Conservation (phyloP, 805 yeast species). For the Limtongia smithiae region DNA sequence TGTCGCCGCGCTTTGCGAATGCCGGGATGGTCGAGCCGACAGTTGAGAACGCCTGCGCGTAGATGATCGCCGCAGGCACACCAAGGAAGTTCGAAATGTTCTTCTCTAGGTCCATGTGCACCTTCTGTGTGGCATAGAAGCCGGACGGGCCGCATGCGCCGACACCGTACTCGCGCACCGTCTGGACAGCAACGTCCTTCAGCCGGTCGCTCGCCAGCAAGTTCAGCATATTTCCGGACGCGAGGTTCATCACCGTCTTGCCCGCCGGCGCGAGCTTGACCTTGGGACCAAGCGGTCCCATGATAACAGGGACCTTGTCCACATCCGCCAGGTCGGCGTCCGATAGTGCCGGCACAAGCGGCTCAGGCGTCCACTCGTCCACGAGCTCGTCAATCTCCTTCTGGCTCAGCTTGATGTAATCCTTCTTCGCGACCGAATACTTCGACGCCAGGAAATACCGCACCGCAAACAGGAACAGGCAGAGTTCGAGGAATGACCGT, state of each 20-base stretch:
- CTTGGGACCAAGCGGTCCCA: slow-evolving; percentile 40
- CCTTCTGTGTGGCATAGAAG: slow-evolving; percentile 84
- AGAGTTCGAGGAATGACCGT: slow-evolving; percentile 76
- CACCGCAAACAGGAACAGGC: slow-evolving; percentile 74
- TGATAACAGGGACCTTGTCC: slow-evolving; percentile 58
- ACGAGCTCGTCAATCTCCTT: slow-evolving; percentile 76
- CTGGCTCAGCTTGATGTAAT: slow-evolving; percentile 50
- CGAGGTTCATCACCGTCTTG: slow-evolving; percentile 26
- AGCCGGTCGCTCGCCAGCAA: slow-evolving; percentile 51
- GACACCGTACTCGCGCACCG: slow-evolving; percentile 74
- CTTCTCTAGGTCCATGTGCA: slow-evolving; percentile 74
- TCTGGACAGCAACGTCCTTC: slow-evolving; percentile 50
- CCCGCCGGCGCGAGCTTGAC: slow-evolving; percentile 22
- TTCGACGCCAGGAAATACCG: slow-evolving; percentile 76
- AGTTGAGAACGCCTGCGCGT: slow-evolving; percentile 90
- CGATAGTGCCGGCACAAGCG: slow-evolving; percentile 55
- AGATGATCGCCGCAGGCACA: slow-evolving; percentile 72
- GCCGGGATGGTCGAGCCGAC: slow-evolving; percentile 88
- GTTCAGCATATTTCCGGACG: slow-evolving; percentile 64
- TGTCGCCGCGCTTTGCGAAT: slow-evolving; percentile 91
- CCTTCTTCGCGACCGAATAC: slow-evolving; percentile 70
- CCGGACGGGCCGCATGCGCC: slow-evolving; percentile 99
- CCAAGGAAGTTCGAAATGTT: slow-evolving; percentile 72
- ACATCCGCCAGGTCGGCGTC: slow-evolving; percentile 59
- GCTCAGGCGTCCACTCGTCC: slow-evolving; percentile 90